Base-by-base conservation (phyloP, 495 filamentous ascomycete genomes). In the Aspergillus conjunctus region DNA sequence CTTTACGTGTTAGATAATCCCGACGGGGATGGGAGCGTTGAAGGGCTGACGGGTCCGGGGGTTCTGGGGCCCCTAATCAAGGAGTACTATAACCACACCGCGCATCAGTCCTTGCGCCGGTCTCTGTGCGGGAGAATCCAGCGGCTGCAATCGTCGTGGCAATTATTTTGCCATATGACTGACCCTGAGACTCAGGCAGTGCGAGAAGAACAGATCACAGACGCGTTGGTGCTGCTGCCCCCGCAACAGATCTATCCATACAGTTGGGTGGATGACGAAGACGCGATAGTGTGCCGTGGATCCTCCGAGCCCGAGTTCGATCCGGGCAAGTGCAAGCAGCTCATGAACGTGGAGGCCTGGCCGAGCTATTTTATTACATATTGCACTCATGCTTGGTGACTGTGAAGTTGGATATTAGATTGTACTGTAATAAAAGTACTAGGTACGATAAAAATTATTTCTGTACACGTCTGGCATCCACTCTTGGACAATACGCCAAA, bases 331-430 rank as follows among this genome's bases (percentile, higher is more conserved):
- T 68, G 66, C 46, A 68, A 68, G 46, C 12, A 56, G 15, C 2
- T 46, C 17, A 62, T 68, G 43, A 44, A 61, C 32, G 61, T 68
- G 48, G 66, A 68, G 11, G 62, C 51, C n/a, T 68, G 66, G 66
- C 66, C 66, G 43, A 68, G 66, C 52, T 68, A 68, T 45, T 68
- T 68, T 49, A 68, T 68, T 58, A 68, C 66, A 3, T 68, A 68
- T 43, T 68, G 66, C 56, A 68, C 66, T 22, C 66, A 68, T 60
- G 55, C 61, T 1, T 68, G 66, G 66, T 67, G 49, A 55, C 12
- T 17, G 41, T 51, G n/a, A 12, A 18, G 37, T n/a, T n/a, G n/a
- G n/a, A n/a, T n/a, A n/a, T n/a, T n/a, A n/a, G n/a, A n/a, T n/a
- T n/a, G n/a, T n/a, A n/a, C n/a, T n/a, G n/a, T n/a, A n/a, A n/a